These are phyloP conservation scores for Ophiocordyceps australis DNA, from an alignment of 2,329 filamentous ascomycete species.

Conservation along the genomic window DNA sequence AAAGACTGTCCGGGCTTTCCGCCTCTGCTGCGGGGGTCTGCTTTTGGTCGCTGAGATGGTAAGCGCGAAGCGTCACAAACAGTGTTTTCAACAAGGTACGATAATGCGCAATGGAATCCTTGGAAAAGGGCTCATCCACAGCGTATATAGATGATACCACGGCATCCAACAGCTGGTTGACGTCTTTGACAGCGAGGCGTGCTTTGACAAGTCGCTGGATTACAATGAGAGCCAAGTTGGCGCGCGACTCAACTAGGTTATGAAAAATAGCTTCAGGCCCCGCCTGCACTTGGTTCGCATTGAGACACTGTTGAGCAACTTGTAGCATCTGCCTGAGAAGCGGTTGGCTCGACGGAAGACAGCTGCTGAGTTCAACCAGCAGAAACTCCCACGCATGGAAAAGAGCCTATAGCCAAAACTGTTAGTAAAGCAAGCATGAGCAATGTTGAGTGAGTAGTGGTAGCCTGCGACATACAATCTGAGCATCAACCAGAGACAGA, in stretches of 20 bases:
- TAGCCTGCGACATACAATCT: slow-evolving; percentile 49
- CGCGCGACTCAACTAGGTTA: slow-evolving; percentile 55
- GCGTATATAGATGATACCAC: slow-evolving; percentile 32
- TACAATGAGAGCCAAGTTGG: slow-evolving; percentile 66
- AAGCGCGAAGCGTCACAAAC: slow-evolving; percentile 61
- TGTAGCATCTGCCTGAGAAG: slow-evolving; percentile 54
- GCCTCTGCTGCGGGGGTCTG: too few relatives aligned
- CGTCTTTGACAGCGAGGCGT: slow-evolving; percentile 27
- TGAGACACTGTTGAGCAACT: slow-evolving; percentile 60
- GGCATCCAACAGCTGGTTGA: slow-evolving; percentile 29
- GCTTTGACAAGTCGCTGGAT: slow-evolving; percentile 59
- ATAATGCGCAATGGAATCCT: slow-evolving; percentile 49
- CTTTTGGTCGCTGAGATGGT: slow-evolving; percentile 21
- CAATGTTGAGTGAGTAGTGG: too few relatives aligned
- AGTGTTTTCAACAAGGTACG: slow-evolving; percentile 69
- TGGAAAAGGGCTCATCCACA: slow-evolving; percentile 33
- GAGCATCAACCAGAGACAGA: slow-evolving; percentile 78
- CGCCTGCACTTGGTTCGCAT: slow-evolving; percentile 54
- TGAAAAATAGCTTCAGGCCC: slow-evolving; percentile 70
- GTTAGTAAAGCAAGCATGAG: slow-evolving; percentile 4
- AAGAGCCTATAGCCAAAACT: slow-evolving; percentile 37
- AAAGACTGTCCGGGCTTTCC: slow-evolving; percentile 13
- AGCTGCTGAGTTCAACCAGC: slow-evolving; percentile 62
- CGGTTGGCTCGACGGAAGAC: slow-evolving; percentile 28
- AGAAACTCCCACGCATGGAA: slow-evolving; percentile 84